A percentile compares a stretch with the other conserved stretches of the same genome.
These are phyloP conservation scores for Termitomyces sp. DNA, from an alignment of 1,284 basidiomycete species.

Conservation along the genomic window DNA sequence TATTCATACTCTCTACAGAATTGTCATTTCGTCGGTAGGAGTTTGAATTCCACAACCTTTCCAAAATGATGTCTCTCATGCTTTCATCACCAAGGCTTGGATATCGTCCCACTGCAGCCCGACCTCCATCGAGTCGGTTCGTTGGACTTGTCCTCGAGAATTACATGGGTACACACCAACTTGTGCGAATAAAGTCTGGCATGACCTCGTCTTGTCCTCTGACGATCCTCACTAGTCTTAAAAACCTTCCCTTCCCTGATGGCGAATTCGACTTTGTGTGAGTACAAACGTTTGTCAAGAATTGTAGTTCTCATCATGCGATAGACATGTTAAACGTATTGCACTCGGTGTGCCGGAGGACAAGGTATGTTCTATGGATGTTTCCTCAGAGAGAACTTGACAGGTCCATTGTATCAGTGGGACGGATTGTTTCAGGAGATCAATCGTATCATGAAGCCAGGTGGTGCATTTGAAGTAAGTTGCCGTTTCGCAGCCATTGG, in stretches of 20 bases:
- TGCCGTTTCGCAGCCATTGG: neutral
- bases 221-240: conserved; percentile 38
- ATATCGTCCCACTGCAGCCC: conserved; percentile 64
- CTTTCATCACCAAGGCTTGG: conserved; percentile 43
- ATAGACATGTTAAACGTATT: conserved; percentile 61
- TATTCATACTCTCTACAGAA: conserved; percentile 25
- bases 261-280: conserved; percentile 73
- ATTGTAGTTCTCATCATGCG: neutral
- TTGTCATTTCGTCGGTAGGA: conserved; percentile 55
- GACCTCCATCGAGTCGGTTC: conserved; percentile 51
- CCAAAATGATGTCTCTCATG: conserved; percentile 1
- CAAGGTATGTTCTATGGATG: conserved; percentile 38
- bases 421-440: conserved; percentile 62
- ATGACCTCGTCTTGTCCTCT: conserved; percentile 4
- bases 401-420: conserved; percentile 38
- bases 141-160: conserved; percentile 48
- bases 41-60: neutral
- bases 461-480: conserved; percentile 57
- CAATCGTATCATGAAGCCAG: conserved; percentile 61
- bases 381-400: neutral
- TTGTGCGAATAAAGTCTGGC: conserved; percentile 42
- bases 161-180: conserved; percentile 66
- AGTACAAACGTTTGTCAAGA: conserved; percentile 19
- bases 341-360: conserved; percentile 68
- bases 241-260: conserved; percentile 60